Base-by-base conservation (phyloP, 768 basidiomycete species). In the Baorangia bicolor region DNA sequence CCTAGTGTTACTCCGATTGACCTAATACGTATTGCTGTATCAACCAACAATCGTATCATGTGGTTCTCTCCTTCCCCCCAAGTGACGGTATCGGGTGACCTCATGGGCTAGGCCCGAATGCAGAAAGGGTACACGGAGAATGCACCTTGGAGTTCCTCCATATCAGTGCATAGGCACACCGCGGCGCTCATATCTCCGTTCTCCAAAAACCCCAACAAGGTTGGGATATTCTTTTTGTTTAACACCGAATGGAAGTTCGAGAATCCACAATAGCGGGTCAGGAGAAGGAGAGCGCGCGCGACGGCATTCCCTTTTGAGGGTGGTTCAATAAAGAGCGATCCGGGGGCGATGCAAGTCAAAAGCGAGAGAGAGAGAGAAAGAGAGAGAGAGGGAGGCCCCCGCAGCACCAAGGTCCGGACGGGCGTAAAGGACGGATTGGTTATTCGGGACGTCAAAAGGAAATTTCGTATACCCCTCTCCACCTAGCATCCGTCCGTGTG, bases 141-240 rank as follows among this genome's bases (percentile, higher is more conserved):
- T 52, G 56, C 33, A 51, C 16, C 38, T 52, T 47, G 28, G 43
- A 53, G 51, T 23, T 35, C 21, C n/a, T n/a, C 47, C 37, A 27
- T 23, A 52, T 34, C n/a, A 39, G 37, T 37, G 30, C 13, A 5
- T 28, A 52, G 50, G 53, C 35, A 51, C 43, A 34, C 60, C 57
- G 63, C 59, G 59, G 63, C 43, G 30, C 58, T 51, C 35, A 30
- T 27, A 55, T 50, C 55, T 46, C 53, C 55, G 54, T 62, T 43
- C 51, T 48, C 41, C 54, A 49, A 18, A 52, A 20, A 20, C 1
- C 40, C 21, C 8, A 23, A 42, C 31, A 50, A 38, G 48, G 45
- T 50, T 21, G 25, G 23, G n/a, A n/a, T 27, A 23, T 47, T 47
- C 48, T 51, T 53, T 51, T 51, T 52, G 54, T 64, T 48, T 41